Evolutionary conservation across 2,329 filamentous ascomycete species (phyloP).

Genomic region (Neoascochyta sp.): DNA sequence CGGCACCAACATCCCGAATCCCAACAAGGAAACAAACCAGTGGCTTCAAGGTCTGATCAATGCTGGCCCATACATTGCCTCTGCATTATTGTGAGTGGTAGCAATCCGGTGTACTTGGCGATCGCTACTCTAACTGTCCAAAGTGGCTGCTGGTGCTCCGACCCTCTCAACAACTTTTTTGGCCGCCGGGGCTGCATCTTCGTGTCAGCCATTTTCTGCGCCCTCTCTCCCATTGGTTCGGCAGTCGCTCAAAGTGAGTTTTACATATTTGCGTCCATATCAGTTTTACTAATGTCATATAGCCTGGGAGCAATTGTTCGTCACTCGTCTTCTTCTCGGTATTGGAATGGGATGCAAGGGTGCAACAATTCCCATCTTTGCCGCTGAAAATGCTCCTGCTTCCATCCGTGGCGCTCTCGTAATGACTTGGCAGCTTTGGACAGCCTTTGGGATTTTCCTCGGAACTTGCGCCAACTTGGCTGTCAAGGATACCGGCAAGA

Average conservation of each 20-base stretch:
- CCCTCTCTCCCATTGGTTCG: constrained; percentile 14
- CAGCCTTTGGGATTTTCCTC: constrained; percentile 41
- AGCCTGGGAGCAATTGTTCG: constrained; percentile 38
- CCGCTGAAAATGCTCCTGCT: constrained; percentile 34
- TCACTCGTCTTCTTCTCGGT: constrained; percentile 36
- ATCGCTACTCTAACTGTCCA: not conserved
- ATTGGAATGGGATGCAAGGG: constrained; percentile 36
- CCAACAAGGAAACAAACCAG: constrained; percentile 14
- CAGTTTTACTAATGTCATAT: too few relatives aligned
- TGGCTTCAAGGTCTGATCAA: constrained; percentile 24
- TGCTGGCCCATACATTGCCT: constrained; percentile 17
- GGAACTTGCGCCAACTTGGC: constrained; percentile 41
- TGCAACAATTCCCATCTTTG: constrained; percentile 34
- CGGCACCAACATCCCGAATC: too few relatives aligned
- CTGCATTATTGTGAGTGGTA: constrained; percentile 11
- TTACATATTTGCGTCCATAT: too few relatives aligned
- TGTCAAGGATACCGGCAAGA: constrained; percentile 8
- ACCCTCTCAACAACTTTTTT: constrained; percentile 20
- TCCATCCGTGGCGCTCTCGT: constrained; percentile 38
- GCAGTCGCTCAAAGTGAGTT: constrained; percentile 16
- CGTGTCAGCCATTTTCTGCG: constrained; percentile 17
- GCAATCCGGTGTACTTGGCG: too few relatives aligned
- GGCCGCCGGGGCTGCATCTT: constrained; percentile 23
- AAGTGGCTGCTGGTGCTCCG: constrained; percentile 1
- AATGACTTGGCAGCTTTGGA: constrained; percentile 41